Evolutionary conservation across 2,329 filamentous ascomycete species (phyloP).

Genomic region (Fusarium continuum): DNA sequence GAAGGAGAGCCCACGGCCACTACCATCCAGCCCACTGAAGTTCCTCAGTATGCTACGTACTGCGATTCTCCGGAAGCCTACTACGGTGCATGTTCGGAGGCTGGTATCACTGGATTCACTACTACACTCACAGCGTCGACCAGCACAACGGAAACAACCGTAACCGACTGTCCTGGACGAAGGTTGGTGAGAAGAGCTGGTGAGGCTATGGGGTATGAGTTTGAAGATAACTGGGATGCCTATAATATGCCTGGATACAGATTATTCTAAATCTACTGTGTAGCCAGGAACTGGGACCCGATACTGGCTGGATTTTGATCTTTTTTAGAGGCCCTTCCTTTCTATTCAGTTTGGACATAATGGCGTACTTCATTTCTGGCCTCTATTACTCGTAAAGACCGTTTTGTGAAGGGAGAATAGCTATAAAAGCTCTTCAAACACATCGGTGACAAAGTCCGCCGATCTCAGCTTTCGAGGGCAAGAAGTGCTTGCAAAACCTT

Average conservation of each 20-base stretch:
- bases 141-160: not conserved
- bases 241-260: not conserved
- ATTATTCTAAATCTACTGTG: too few species aligned
- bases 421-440: too few species aligned
- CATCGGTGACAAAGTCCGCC: too few species aligned
- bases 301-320: too few species aligned
- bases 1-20: not conserved
- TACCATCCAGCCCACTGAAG: constrained; percentile 10
- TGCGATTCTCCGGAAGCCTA: constrained; percentile 15
- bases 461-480: too few species aligned
- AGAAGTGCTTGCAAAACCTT: too few species aligned
- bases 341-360: too few species aligned
- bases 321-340: too few species aligned
- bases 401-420: too few species aligned
- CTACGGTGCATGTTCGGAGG: constrained; percentile 18
- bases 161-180: not conserved
- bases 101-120: not conserved
- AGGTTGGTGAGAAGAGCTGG: not conserved
- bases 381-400: too few species aligned
- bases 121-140: constrained; percentile 9
- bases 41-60: constrained; percentile 13
- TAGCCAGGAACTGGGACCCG: too few species aligned
- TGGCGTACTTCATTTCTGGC: too few species aligned
- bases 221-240: constrained; percentile 1
- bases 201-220: not conserved